Percentiles rank a stretch among this genome's conserved stretches.
Evolutionary conservation across 257 asterid species (phyloP).

Genomic region (Ligustrum vulgare): DNA sequence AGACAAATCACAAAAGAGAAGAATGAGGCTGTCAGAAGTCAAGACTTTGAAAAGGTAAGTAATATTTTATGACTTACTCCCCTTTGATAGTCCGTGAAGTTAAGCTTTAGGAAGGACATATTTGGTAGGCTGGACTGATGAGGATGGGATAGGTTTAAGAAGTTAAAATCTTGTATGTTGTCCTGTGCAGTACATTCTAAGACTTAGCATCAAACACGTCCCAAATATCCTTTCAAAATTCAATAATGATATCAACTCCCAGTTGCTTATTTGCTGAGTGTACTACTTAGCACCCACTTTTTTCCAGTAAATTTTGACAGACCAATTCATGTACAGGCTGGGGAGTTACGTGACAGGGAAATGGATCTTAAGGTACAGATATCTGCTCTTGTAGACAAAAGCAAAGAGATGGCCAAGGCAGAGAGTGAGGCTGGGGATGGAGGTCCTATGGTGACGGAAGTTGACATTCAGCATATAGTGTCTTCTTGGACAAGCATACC

Average conservation of each 20-base stretch:
- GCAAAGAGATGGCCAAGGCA: constrained; percentile 90
- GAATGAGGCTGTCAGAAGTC: constrained; percentile 90
- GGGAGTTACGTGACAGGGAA: constrained; percentile 87
- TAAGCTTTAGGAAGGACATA: background rate
- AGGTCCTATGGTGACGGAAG: constrained; percentile 87
- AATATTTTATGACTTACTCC: constrained; percentile 11
- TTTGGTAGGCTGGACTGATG: background rate
- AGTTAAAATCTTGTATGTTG: background rate
- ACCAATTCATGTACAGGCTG: constrained; percentile 55
- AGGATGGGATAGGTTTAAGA: background rate
- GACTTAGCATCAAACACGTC: background rate
- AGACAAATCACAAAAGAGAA: constrained; percentile 95
- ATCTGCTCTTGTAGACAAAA: constrained; percentile 72
- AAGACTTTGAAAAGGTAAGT: constrained; percentile 86
- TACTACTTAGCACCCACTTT: background rate
- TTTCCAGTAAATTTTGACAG: background rate
- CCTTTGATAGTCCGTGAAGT: background rate
- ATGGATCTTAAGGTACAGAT: constrained; percentile 93
- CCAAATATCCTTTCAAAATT: background rate
- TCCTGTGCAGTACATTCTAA: background rate
- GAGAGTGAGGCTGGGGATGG: constrained; percentile 85
- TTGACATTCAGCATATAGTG: constrained; percentile 89
- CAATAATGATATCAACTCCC: background rate
- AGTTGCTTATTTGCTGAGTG: background rate
- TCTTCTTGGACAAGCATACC: constrained; percentile 98